These are phyloP conservation scores for Megacollybia platyphylla DNA, from an alignment of 1,284 basidiomycete genomes.

Conservation along the genomic window DNA sequence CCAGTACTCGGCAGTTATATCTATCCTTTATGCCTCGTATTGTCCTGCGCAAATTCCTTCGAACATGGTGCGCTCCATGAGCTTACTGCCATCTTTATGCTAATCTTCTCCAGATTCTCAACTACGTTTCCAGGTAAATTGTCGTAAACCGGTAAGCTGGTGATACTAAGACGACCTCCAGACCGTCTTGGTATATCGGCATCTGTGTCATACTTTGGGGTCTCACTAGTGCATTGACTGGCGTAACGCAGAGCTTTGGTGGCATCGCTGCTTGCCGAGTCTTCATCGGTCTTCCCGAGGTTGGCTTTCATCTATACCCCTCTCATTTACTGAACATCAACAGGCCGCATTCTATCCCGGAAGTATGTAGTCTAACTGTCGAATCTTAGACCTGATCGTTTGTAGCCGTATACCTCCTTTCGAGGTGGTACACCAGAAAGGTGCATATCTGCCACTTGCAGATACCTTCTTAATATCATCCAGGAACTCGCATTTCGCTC, in stretches of 20 bases:
- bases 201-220: conserved; percentile 52
- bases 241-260: conserved; percentile 40
- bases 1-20: conserved; percentile 47
- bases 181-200: conserved; percentile 53
- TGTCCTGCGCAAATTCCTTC: conserved; percentile 53
- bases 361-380: conserved; percentile 2
- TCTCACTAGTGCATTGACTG: conserved; percentile 46
- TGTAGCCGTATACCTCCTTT: conserved; percentile 40
- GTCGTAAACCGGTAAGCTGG: not conserved
- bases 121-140: conserved; percentile 33
- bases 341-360: conserved; percentile 55
- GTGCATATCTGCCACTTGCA: conserved; percentile 13
- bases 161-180: conserved; percentile 11
- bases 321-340: not conserved
- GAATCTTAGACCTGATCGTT: not conserved
- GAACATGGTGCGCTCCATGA: conserved; percentile 35
- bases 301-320: conserved; percentile 7
- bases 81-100: not conserved
- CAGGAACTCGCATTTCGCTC: conserved; percentile 59
- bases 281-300: conserved; percentile 53
- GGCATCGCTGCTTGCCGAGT: conserved; percentile 48
- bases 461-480: not conserved
- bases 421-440: conserved; percentile 56
- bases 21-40: conserved; percentile 48
- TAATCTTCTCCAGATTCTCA: conserved; percentile 27